Base-by-base conservation (phyloP, 306 rosid species). In the Canavalia gladiata region DNA sequence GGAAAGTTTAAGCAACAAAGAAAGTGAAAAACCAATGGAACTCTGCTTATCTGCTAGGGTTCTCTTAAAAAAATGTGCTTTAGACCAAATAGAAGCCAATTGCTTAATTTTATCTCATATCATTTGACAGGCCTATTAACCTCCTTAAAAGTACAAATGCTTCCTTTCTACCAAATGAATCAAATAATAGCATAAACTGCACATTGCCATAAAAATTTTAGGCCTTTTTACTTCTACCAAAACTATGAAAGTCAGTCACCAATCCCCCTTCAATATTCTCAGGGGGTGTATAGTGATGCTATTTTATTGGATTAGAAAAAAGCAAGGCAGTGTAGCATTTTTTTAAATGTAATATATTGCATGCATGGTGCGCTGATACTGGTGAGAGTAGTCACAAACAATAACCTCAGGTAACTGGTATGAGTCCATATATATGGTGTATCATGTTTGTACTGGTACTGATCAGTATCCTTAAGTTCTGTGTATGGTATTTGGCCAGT, bases 71-170 rank as follows among this genome's bases (percentile, higher is more conserved):
- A 65, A 12, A 47, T 76, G 56, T 46, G 12, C 60, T 45, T 57
- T 59, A 50, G 68, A 41, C 39, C 52, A 60, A 82, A 59, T 34
- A 30, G 74, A 55, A 82, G 59, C 33, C 39, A 60, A 50, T 76
- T 69, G 35, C 59, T 63, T 56, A 76, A 42, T 41, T 72, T 75
- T 34, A 33, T 30, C 74, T 12, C 41, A 18, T 52, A 13, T 42
- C 57, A 7, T 43, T 64, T 39, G 35, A 2, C 45, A 59, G 49
- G 56, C 56, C 39, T 31, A n/a, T 46, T 4, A 8, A 31, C 70
- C 34, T 39, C 8, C 52, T 42, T 58, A 12, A 56, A 55, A 62
- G 11, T 34, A 4, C 13, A 30, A 82, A 58, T 9, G 4, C 25
- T 8, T 12, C 7, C 28, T 80, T 56, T 65, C 50, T 5, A 46